Conservation (phyloP, 345 rosid genomes). For the Gossypium stocksii region DNA sequence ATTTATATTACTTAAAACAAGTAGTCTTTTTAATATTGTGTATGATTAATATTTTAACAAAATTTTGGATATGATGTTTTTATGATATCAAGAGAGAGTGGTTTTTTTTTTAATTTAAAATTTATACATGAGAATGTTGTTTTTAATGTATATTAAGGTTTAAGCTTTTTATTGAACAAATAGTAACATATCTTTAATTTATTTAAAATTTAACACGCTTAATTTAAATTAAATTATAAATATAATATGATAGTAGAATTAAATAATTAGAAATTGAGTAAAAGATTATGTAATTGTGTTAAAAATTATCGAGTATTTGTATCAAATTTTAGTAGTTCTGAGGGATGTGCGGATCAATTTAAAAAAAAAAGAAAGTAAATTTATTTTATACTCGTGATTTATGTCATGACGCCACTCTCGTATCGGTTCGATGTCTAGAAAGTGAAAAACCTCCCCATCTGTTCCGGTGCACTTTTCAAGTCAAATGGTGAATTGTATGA, state of each 20-base stretch:
- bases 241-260: too few relatives aligned
- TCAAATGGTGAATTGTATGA: conserved; percentile 48
- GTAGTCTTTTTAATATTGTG: background rate
- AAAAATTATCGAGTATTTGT: too few relatives aligned
- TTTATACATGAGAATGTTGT: background rate
- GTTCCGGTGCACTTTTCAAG: conserved; percentile 46
- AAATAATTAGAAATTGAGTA: too few relatives aligned
- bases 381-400: conserved; percentile 35
- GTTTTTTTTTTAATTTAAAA: background rate
- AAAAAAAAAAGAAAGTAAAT: too few relatives aligned
- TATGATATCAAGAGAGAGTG: background rate
- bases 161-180: background rate
- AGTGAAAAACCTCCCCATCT: conserved; percentile 68
- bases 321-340: too few relatives aligned
- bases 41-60: background rate
- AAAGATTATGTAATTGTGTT: too few relatives aligned
- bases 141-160: background rate
- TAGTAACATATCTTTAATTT: too few relatives aligned
- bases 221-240: too few relatives aligned
- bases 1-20: too few relatives aligned
- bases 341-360: too few relatives aligned
- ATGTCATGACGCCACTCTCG: conserved; percentile 49
- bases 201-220: too few relatives aligned
- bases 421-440: conserved; percentile 58
- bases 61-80: too few relatives aligned